Base-by-base conservation (phyloP, 306 rosid genomes). In the Alnus glutinosa region DNA sequence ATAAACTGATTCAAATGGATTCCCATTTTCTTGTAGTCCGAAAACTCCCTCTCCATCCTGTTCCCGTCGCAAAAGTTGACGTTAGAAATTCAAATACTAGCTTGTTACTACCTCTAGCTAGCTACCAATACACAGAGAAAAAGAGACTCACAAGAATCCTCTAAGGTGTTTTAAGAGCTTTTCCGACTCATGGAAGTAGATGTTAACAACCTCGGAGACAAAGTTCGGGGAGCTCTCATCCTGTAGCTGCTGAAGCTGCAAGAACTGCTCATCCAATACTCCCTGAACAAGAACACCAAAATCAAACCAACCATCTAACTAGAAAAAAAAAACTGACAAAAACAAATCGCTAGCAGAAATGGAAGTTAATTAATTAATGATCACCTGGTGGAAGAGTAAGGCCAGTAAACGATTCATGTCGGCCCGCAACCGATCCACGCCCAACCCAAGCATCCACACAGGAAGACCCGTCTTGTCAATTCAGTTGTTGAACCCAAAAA, bases 381-480 rank as follows among this genome's bases (percentile, higher is more conserved):
- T 68, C 42, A 91, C 98, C 92, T 92, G 98, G 83, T 95, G 98
- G 84, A 95, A 95, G 89, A 95, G 98, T 47, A 90, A 79, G 71
- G 96, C 90, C 62, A 95, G 98, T 79, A 95, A 86, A 23, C 97
- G 98, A 81, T 91, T 95, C 98, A 95, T 92, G 85, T 92, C 97
- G 86, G 97, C 91, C 80, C 93, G 92, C 94, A 94, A 85, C 82
- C 90, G 91, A 84, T 91, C 98, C 71, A 85, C 85, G 73, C 92
- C 94, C 79, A 92, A 85, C 75, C 97, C 97, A 85, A 95, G 93
- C 97, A 95, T 85, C 95, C 97, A 95, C 93, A 92, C 64, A 62
- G 98, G 96, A 80, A 95, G 87, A 92, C 98, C 98, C 98, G 98
- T 95, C 81, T 95, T 95, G 97, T 75, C 95, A 80, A 73, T 61